Conservation (phyloP, 2,329 filamentous ascomycete genomes). For the Diaporthe longicolla region DNA sequence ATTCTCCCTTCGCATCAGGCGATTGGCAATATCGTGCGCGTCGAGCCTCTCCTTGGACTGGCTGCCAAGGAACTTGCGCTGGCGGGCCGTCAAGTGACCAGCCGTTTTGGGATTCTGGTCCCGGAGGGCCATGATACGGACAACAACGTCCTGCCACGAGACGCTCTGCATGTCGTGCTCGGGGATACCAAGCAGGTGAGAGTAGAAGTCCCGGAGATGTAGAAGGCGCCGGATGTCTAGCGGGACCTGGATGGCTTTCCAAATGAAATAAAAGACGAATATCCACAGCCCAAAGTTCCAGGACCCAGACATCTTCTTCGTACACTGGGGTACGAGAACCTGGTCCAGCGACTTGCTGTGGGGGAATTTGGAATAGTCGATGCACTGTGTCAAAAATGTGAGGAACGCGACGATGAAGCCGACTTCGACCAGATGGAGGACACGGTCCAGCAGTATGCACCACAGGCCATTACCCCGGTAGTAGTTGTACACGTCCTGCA, state of each 20-base stretch:
- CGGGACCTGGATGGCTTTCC: constrained; percentile 81
- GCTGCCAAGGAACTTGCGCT: constrained; percentile 76
- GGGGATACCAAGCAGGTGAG: constrained; percentile 85
- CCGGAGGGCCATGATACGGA: constrained; percentile 84
- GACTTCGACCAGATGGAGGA: constrained; percentile 82
- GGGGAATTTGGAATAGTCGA: constrained; percentile 83
- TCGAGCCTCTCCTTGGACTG: constrained; percentile 95
- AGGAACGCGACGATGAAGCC: constrained; percentile 86
- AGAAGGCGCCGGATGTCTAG: constrained; percentile 80
- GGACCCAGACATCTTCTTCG: constrained; percentile 78
- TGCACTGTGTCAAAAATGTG: constrained; percentile 87
- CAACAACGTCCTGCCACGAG: constrained; percentile 93
- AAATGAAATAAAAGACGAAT: constrained; percentile 88
- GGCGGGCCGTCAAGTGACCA: constrained; percentile 64
- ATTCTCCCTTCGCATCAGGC: constrained; percentile 96
- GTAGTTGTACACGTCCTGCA: constrained; percentile 88
- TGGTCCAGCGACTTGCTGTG: constrained; percentile 71
- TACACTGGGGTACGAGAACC: constrained; percentile 80
- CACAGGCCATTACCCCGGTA: constrained; percentile 86
- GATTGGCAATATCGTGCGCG: constrained; percentile 96
- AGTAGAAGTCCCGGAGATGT: constrained; percentile 88
- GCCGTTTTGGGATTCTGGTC: constrained; percentile 89
- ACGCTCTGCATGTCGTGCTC: constrained; percentile 91
- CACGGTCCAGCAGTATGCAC: constrained; percentile 82
- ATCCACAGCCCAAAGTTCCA: constrained; percentile 88